phyloP scores from a whole-genome alignment of 805 yeast species.

The Myxozyma lipomycoides region DNA sequence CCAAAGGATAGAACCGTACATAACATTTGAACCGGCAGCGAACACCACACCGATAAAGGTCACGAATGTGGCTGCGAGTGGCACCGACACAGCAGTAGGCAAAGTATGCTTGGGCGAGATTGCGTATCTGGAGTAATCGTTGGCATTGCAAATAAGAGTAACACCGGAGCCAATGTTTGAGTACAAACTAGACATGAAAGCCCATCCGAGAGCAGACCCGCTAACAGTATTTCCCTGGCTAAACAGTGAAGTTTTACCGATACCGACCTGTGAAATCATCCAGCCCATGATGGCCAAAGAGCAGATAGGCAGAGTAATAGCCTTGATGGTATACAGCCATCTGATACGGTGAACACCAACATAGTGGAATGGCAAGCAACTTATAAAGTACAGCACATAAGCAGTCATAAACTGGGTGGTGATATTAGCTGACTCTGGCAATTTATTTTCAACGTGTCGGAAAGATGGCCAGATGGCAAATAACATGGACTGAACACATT shows the following conservation, averaged over 20 bases:
- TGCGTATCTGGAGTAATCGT: conserved; percentile 41
- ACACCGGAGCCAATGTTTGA: conserved; percentile 11
- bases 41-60: conserved; percentile 16
- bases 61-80: conserved; percentile 5
- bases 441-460: conserved; percentile 40
- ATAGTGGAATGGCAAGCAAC: conserved; percentile 9
- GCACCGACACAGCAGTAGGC: conserved; percentile 5
- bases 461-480: conserved; percentile 41
- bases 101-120: conserved; percentile 35
- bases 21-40: conserved; percentile 17
- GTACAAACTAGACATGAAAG: conserved; percentile 10
- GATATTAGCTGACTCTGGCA: conserved; percentile 39
- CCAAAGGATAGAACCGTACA: conserved; percentile 18
- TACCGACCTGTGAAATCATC: conserved; percentile 8
- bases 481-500: conserved; percentile 42
- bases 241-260: conserved; percentile 12
- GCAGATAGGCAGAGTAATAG: conserved; percentile 7
- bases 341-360: conserved; percentile 4
- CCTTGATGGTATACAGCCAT: conserved; percentile 4
- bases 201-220: conserved; percentile 17
- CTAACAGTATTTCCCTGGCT: conserved; percentile 14
- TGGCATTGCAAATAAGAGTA: conserved; percentile 12
- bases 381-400: conserved; percentile 4
- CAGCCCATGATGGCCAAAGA: conserved; percentile 13
- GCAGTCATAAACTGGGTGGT: conserved; percentile 25